Percentiles rank a stretch among this genome's conserved stretches.
phyloP scores from a whole-genome alignment of 2,329 filamentous ascomycete genomes.

The Microsporum canis region DNA sequence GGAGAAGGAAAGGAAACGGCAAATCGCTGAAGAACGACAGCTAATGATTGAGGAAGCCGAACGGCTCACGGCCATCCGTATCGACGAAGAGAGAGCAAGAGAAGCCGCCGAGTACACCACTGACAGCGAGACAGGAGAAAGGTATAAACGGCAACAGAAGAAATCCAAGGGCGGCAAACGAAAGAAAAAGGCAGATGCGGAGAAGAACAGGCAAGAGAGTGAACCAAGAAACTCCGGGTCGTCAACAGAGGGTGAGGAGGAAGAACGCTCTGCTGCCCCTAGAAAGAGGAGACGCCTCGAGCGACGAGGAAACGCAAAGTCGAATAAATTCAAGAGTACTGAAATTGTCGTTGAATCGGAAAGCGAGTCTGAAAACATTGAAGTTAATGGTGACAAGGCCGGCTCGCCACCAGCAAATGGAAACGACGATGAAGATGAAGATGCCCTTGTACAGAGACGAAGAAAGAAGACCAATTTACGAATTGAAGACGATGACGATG shows the following conservation, averaged over 20 bases:
- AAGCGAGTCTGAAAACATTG: conserved; percentile 38
- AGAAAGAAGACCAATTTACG: conserved; percentile 25
- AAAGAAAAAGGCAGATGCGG: conserved; percentile 50
- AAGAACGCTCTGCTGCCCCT: conserved; percentile 24
- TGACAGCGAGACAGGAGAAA: conserved; percentile 71
- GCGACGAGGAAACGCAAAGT: conserved; percentile 36
- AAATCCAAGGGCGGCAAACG: conserved; percentile 42
- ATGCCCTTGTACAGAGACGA: conserved; percentile 27
- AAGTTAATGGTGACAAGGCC: conserved; percentile 8
- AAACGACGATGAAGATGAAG: conserved; percentile 37
- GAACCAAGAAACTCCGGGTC: conserved; percentile 20
- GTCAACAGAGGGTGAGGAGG: conserved; percentile 13
- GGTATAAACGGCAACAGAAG: conserved; percentile 63
- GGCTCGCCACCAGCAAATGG: conserved; percentile 16
- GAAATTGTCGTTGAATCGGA: conserved; percentile 75
- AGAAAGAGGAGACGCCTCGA: conserved; percentile 53
- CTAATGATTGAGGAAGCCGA: conserved; percentile 67
- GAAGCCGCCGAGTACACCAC: conserved; percentile 70
- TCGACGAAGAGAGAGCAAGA: conserved; percentile 56
- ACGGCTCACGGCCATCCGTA: conserved; percentile 56
- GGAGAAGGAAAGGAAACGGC: conserved; percentile 62
- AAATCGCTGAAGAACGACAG: conserved; percentile 76
- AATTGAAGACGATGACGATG: conserved; percentile 31
- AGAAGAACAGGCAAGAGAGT: conserved; percentile 19
- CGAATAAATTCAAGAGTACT: conserved; percentile 68